Conservation (phyloP, 2,329 filamentous ascomycete species). For the Colletotrichum higginsianum region DNA sequence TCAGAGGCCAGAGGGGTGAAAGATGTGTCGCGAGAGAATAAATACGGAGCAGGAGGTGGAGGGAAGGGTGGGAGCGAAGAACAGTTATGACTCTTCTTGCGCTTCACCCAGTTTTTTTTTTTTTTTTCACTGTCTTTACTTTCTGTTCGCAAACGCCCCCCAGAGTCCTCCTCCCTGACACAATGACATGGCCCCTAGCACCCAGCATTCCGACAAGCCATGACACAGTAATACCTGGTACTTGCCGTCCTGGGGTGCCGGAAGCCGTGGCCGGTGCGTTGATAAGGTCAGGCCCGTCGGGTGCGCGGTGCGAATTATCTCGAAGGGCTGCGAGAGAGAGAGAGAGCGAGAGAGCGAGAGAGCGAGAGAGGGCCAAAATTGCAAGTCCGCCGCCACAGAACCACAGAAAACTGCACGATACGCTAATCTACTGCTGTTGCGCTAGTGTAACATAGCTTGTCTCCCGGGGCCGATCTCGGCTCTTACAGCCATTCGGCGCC, state of each 20-base stretch:
- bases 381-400: constrained; percentile 10
- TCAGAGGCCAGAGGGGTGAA: constrained; percentile 21
- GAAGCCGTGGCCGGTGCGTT: constrained; percentile 15
- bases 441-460: constrained; percentile 35
- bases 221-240: constrained; percentile 32
- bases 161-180: constrained; percentile 26
- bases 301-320: constrained; percentile 12
- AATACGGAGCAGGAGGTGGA: constrained; percentile 38
- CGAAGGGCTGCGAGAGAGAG: not conserved
- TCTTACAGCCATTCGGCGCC: constrained; percentile 26
- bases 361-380: constrained; percentile 11
- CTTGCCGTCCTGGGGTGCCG: constrained; percentile 16
- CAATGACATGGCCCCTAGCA: constrained; percentile 36
- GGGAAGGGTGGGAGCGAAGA: constrained; percentile 30
- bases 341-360: no score
- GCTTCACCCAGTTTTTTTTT: constrained; percentile 39
- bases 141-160: constrained; percentile 28
- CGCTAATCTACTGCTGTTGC: constrained; percentile 30
- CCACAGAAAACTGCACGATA: constrained; percentile 26
- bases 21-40: constrained; percentile 33
- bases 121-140: constrained; percentile 4
- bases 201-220: constrained; percentile 28
- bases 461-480: constrained; percentile 43
- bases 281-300: constrained; percentile 15
- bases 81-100: constrained; percentile 41